These are phyloP conservation scores for Eimeria maxima DNA, from an alignment of 169 alveolate species.

Conservation along the genomic window DNA sequence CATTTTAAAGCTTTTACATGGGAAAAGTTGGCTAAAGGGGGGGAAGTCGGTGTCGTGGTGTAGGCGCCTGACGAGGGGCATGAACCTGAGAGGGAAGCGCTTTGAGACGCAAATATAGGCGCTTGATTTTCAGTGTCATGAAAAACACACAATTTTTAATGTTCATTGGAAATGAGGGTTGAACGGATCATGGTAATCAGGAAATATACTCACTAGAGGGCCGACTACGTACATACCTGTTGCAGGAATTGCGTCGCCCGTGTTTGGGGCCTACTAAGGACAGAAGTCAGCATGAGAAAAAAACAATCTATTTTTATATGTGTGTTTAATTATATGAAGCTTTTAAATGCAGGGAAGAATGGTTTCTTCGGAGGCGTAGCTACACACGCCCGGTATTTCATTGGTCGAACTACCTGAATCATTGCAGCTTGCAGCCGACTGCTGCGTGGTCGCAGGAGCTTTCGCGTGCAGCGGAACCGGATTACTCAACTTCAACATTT, in stretches of 20 bases:
- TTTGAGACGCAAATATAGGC: not conserved
- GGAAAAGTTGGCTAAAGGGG: not conserved
- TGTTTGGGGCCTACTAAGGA: not conserved
- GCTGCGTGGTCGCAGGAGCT: not conserved
- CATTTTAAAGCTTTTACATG: not conserved
- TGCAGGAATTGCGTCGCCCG: not conserved
- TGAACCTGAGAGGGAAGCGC: not conserved
- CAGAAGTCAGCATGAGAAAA: not conserved
- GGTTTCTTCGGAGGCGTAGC: not conserved
- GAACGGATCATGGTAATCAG: not conserved
- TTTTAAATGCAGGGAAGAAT: not conserved
- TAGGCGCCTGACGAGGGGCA: not conserved
- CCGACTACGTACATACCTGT: not conserved
- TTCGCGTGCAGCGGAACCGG: not conserved
- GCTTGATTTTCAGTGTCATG: not conserved
- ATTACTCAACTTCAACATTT: not conserved
- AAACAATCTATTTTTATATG: not conserved
- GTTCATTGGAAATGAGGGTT: not conserved
- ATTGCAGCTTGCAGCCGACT: conserved; percentile 25
- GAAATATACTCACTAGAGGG: not conserved
- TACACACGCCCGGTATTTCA: not conserved
- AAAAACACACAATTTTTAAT: not conserved
- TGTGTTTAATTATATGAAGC: not conserved
- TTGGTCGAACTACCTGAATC: not conserved
- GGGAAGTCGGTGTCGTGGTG: not conserved